Conservation (phyloP, 129 eudicot species). For the Tagetes erecta region DNA sequence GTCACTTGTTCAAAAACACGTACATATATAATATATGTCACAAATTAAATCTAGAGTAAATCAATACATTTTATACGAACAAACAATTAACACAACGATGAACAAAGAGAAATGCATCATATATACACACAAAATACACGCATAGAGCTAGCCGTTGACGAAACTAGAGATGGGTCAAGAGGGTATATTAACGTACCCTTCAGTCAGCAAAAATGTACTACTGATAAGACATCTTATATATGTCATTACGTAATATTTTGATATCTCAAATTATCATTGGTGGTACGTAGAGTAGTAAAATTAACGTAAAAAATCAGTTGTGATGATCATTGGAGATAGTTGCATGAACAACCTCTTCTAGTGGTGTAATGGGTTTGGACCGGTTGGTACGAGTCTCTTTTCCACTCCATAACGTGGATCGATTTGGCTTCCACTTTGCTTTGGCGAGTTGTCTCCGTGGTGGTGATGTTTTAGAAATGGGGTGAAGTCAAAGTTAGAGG, state of each 20-base stretch:
- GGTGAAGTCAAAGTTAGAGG: conserved; percentile 61
- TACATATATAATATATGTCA: not conserved
- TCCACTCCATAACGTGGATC: conserved; percentile 75
- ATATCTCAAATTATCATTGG: no score
- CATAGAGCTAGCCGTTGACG: conserved; percentile 2
- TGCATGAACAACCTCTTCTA: conserved; percentile 33
- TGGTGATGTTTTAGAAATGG: conserved; percentile 48
- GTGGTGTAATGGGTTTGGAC: conserved; percentile 96
- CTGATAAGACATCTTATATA: not conserved
- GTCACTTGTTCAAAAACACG: no score
- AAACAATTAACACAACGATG: conserved; percentile 24
- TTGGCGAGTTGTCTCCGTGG: not conserved
- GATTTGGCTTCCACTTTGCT: conserved; percentile 33
- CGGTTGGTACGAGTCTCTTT: conserved; percentile 75
- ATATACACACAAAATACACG: conserved; percentile 19
- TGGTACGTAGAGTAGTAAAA: not conserved
- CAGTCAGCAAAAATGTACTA: not conserved
- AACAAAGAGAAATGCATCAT: conserved; percentile 28
- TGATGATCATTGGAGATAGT: not conserved
- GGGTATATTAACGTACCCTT: not conserved
- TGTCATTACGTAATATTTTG: no score
- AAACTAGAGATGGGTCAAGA: not conserved
- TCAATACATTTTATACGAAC: conserved; percentile 29
- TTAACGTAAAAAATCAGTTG: not conserved
- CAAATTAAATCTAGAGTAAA: conserved; percentile 21